Base-by-base conservation (phyloP, 2,329 filamentous ascomycete genomes). In the Colletotrichum tamarilloi region DNA sequence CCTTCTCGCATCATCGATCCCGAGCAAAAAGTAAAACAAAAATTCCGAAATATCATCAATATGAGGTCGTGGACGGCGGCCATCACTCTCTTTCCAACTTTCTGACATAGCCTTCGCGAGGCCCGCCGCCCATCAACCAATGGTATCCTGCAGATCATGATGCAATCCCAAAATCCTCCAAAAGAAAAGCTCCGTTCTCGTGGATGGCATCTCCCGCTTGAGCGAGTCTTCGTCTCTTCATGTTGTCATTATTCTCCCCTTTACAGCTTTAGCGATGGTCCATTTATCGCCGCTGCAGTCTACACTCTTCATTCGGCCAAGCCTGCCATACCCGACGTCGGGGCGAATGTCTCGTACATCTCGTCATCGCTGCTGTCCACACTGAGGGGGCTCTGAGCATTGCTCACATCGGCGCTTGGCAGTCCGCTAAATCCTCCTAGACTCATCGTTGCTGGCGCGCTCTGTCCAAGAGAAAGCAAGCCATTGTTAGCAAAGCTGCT, bases 311-410 rank as follows among this genome's bases (percentile, higher is more conserved):
- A 72, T 62, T 78, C 78, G 57, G 75, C 77, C 76, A 79, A 77
- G 7, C 77, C 77, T 8, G 80, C 79, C 77, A 82, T 79, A 4
- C 81, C 82, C 8, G 79, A 77, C 66, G 78, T 82, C 3, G 81
- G 80, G 5, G 80, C 82, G 72, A 83, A 84, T 16, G 79, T 83
- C 7, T 88, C 87, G 74, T 89, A 89, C 81, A 89, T 87, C 12
- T 86, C 87, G 58, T 91, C 89, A 64, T 90, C 89, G 68, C 87
- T 89, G 75, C 85, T 89, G 58, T 87, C 87, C 24, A 83, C 84
- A 46, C 84, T 85, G 38, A 82, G 81, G 9, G 88, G 88, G 68
- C 89, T 91, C 68, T 89, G 87, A 49, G 84, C 84, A 4, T 83
- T 84, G 77, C 86, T 89, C 26, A 83, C 83, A 70, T 89, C 87